Percentiles rank a stretch among this genome's conserved stretches.
Conservation (phyloP, 441 rosid species). For the Croton setiger region DNA sequence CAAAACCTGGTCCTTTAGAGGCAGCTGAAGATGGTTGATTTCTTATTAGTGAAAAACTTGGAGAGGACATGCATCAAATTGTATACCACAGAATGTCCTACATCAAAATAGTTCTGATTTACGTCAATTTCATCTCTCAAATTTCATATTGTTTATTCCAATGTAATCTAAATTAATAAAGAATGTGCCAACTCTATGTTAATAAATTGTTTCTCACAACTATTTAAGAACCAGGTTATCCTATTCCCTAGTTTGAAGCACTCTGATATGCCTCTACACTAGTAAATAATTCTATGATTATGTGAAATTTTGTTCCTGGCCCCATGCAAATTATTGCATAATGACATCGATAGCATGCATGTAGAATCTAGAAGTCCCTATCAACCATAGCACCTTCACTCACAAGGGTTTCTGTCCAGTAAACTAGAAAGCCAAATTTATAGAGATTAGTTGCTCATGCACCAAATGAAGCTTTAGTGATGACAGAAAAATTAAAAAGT, state of each 20-base stretch:
- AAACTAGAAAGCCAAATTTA: not conserved
- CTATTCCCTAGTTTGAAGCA: not conserved
- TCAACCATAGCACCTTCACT: not conserved
- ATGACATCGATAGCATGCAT: not conserved
- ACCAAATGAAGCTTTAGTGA: not conserved
- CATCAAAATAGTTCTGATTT: not conserved
- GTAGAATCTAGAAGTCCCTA: not conserved
- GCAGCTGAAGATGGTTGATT: not conserved
- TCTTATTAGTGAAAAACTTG: not conserved
- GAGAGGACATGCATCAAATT: not conserved
- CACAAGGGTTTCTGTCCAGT: not conserved
- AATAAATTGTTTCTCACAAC: not conserved
- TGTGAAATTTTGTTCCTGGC: not conserved
- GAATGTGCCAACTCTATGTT: not conserved
- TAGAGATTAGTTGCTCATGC: not conserved
- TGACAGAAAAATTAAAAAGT: not conserved
- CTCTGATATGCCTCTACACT: not conserved
- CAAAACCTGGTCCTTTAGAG: not conserved
- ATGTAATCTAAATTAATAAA: not conserved
- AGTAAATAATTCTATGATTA: not conserved
- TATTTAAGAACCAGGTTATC: not conserved
- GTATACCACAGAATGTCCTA: not conserved
- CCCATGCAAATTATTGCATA: conserved; percentile 1
- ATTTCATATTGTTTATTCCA: conserved; percentile 1
- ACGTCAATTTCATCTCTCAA: not conserved